Evolutionary conservation across 345 rosid species (phyloP), one percentile per base, ranked within the genome.

Genomic region (Passiflora organensis): DNA sequence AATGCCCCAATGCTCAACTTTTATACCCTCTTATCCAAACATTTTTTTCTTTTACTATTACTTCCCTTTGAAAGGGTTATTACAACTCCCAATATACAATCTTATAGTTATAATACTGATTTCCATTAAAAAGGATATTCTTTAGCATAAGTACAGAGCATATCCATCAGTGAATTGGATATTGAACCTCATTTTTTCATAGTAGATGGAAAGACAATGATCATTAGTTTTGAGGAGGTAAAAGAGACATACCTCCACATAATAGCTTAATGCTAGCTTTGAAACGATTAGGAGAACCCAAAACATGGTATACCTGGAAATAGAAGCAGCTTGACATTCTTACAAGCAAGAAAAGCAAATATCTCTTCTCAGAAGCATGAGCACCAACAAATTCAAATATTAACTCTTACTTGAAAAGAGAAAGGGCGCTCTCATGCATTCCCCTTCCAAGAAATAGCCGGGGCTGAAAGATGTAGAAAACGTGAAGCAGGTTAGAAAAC

Each of bases 381-480:
- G 12, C 34, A 43, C 28, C 18, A 10, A 2, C 42, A 22, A 16
- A 18, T 51, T 69, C 36, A 18, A 55, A 63, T 58, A 32, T 34
- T 43, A 61, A 39, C n/a, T 32, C 87, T 73, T 78, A 94, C 99
- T 94, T 85, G 75, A 89, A 85, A 59, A 94, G 96, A 55, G 96
- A 83, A 60, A 83, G 76, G 20, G 88, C 32, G 57, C 99, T 90
- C 83, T 94, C 97, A 48, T 89, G 99, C 99, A 94, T 94, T 64
- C 97, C 99, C 80, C 99, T 81, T 32, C 97, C 99, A 72, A 94
- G 95, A 78, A 89, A 94, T 42, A 94, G 95, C 66, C 95, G 95
- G 50, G 99, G 99, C 99, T 94, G 77, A 74, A 81, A 63, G 28
- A 43, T 28, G 5, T 28, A 2, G 34, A 2, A 2, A 28, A 28